A percentile compares a stretch with the other conserved stretches of the same genome.
These are phyloP conservation scores for Sporothrix phasma DNA, from an alignment of 2,329 filamentous ascomycete genomes.

Conservation along the genomic window DNA sequence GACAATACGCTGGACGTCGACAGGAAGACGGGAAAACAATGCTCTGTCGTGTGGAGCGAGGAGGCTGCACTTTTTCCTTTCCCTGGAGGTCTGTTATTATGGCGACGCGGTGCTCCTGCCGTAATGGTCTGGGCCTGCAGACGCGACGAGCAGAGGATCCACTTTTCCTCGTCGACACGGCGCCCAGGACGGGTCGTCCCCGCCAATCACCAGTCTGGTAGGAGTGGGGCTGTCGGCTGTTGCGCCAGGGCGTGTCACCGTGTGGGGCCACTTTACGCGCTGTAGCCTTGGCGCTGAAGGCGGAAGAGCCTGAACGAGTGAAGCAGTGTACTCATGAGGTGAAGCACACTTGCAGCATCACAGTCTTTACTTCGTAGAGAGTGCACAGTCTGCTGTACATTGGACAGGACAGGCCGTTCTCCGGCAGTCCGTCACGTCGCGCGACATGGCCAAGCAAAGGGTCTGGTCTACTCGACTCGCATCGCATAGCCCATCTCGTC, in stretches of 20 bases:
- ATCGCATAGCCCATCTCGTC: too few relatives aligned
- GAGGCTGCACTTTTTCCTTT: not conserved
- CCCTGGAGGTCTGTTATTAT: slow-evolving; percentile 1
- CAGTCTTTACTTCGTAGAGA: too few relatives aligned
- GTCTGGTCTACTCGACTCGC: too few relatives aligned
- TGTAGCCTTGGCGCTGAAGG: not conserved
- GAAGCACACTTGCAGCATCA: too few relatives aligned
- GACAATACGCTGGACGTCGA: not conserved
- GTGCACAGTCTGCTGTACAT: too few relatives aligned
- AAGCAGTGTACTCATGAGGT: too few relatives aligned
- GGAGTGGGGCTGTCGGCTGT: slow-evolving; percentile 1
- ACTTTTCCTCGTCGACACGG: not conserved
- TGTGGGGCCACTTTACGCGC: not conserved
- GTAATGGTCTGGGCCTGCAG: not conserved
- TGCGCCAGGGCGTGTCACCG: not conserved
- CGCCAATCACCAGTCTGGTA: not conserved
- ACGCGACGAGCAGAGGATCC: slow-evolving; percentile 10
- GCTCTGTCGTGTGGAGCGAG: slow-evolving; percentile 3
- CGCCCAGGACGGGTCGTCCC: not conserved
- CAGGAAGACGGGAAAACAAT: not conserved
- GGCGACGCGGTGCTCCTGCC: slow-evolving; percentile 16
- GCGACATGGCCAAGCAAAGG: too few relatives aligned
- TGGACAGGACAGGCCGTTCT: too few relatives aligned
- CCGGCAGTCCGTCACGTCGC: too few relatives aligned
- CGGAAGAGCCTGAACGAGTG: not conserved